Conservation (phyloP, 768 basidiomycete genomes). For the Russula sp. region DNA sequence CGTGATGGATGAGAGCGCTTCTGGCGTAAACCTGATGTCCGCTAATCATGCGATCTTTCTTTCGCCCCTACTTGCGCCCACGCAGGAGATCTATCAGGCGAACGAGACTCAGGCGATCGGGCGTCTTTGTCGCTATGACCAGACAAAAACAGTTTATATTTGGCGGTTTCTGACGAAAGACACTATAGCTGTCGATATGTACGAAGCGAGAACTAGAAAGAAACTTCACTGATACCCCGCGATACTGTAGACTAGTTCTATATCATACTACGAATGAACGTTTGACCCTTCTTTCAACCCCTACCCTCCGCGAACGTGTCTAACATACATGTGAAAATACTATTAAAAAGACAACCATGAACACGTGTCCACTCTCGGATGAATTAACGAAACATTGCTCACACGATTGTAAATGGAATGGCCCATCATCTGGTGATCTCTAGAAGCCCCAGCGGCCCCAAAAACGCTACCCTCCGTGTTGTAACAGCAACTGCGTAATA, state of each 20-base stretch:
- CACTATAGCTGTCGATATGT: slow-evolving; percentile 87
- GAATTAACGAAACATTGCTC: too few relatives aligned
- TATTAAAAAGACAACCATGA: too few relatives aligned
- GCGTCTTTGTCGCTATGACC: slow-evolving; percentile 77
- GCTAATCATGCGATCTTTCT: slow-evolving; percentile 96
- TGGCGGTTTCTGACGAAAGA: slow-evolving; percentile 74
- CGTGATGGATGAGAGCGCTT: slow-evolving; percentile 89
- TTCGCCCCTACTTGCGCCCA: slow-evolving; percentile 78
- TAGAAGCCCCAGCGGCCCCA: too few relatives aligned
- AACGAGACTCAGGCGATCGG: slow-evolving; percentile 81
- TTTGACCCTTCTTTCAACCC: too few relatives aligned
- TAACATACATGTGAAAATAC: too few relatives aligned
- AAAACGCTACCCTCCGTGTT: too few relatives aligned
- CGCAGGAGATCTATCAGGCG: slow-evolving; percentile 80
- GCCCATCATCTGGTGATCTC: too few relatives aligned
- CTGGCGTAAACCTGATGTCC: slow-evolving; percentile 85
- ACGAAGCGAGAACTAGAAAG: slow-evolving; percentile 40
- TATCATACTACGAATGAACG: too few relatives aligned
- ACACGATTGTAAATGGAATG: too few relatives aligned
- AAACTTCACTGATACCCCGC: slow-evolving; percentile 18
- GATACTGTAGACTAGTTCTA: neutral
- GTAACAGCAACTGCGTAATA: too few relatives aligned
- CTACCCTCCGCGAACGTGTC: too few relatives aligned
- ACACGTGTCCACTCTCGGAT: too few relatives aligned
- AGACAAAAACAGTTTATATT: slow-evolving; percentile 71